Evolutionary conservation across 169 alveolate species (phyloP), one percentile per base, ranked within the genome.

Genomic region (Theileria sp.): DNA sequence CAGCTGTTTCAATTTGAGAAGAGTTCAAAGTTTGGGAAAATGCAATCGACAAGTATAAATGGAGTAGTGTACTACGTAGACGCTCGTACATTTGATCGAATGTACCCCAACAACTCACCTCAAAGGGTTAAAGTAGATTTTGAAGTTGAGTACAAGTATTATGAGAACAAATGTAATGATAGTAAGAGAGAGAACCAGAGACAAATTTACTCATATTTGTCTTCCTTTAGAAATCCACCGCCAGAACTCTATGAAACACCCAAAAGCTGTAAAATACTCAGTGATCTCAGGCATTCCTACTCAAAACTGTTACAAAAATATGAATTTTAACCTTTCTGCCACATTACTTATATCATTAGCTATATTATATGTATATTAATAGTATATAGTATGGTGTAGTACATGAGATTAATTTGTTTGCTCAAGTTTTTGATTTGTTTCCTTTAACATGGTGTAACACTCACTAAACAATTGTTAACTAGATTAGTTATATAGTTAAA

Each of bases 61-160:
- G 90, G 87, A 26, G 90, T 84, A 12, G 77, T 77, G 23, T 84
- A 77, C 79, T 84, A 84, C 61, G 90, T 84, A 25, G 86, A 84
- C 21, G 56, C 44, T 34, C 36, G 68, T 15, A 25, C 51, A 17
- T 84, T 84, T 67, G 87, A 77, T 28, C 66, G 44, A 50, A 49
- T 19, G 32, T 84, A 77, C 62, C 90, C 90, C 7, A 54, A 36
- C n/a, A 84, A 78, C 32, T 69, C 90, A 7, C 19, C 26, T 17
- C 79, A 58, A 10, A 38, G 90, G 44, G 25, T 84, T n/a, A 44
- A 64, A 54, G 15, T 84, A 6, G 90, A 84, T 67, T 84, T 77
- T 44, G 90, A 84, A 76, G 77, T 84, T 19, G 90, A 84, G 69
- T 84, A 77, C 72, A 36, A 25, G 61, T 84, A 68, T 77, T 77